Percentiles rank a stretch among this genome's conserved stretches.
Evolutionary conservation across 1,284 basidiomycete species (phyloP).

Genomic region (Ustilago curta): DNA sequence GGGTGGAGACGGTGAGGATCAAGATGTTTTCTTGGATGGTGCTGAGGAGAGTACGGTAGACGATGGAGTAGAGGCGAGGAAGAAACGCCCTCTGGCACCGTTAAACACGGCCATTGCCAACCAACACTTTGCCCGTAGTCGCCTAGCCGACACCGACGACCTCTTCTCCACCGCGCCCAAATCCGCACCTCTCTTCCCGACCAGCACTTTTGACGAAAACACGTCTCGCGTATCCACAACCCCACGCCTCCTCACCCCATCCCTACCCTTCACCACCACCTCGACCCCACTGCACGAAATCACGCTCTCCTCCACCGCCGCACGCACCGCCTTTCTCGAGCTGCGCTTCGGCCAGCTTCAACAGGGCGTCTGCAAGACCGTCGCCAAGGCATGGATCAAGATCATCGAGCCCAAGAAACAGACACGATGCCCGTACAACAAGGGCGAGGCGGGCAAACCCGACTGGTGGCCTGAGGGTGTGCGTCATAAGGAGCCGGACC

Average conservation of each 20-base stretch:
- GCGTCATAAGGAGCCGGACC: conserved; percentile 73
- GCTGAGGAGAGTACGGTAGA: conserved; percentile 6
- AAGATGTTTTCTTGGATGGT: conserved; percentile 11
- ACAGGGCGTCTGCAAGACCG: conserved; percentile 73
- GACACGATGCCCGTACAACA: conserved; percentile 73
- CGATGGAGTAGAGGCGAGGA: not conserved
- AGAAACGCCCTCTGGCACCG: conserved; percentile 26
- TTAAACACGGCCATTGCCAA: conserved; percentile 53
- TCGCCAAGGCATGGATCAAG: conserved; percentile 72
- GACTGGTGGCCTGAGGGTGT: conserved; percentile 73
- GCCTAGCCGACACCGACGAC: not conserved
- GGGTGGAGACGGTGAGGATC: conserved; percentile 1
- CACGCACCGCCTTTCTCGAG: conserved; percentile 64
- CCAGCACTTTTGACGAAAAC: conserved; percentile 11
- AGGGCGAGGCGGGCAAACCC: conserved; percentile 72
- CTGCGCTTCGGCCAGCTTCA: conserved; percentile 70
- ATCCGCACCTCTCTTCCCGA: conserved; percentile 48
- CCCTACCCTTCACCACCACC: conserved; percentile 1
- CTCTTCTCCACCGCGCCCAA: conserved; percentile 24
- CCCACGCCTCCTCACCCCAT: conserved; percentile 12
- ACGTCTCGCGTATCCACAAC: conserved; percentile 26
- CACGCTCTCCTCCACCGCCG: conserved; percentile 33
- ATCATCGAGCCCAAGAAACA: conserved; percentile 74
- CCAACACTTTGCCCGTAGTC: conserved; percentile 29
- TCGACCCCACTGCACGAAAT: conserved; percentile 14